Evolutionary conservation across 306 rosid genomes (phyloP), one percentile per base, ranked within the genome.

Genomic region (Castanea mollissima): DNA sequence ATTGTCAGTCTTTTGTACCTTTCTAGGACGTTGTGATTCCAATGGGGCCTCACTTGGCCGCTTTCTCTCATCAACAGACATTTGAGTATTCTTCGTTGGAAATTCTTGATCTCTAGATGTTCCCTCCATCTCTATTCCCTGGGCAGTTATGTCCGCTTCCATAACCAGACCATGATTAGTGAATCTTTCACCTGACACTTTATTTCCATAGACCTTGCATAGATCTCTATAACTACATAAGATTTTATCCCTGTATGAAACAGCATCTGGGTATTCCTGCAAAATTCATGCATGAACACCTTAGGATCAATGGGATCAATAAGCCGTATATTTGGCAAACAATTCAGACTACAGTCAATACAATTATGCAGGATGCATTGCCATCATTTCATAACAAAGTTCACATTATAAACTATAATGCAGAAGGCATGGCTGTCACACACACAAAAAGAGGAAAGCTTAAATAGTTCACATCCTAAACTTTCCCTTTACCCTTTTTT

Each of bases 201-300:
- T 44, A 58, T 74, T 85, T 69, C 85, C 88, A 5, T 79, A 89
- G 60, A 92, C 80, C 82, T 88, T 88, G 87, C 90, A 81, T 71
- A 92, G 76, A 74, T 87, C 87, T 41, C 69, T 57, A 68, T 84
- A 88, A 73, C 74, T 38, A 59, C 77, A 76, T 20, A 90, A 76
- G 76, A 80, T 74, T 44, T 82, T 87, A 79, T 77, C 86, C 79
- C 79, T 88, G 59, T 90, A 92, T 44, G 75, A 81, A 65, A 84
- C 58, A 75, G 87, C 89, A 77, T 85, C 89, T 1, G 91, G 94
- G 69, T 75, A 82, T 65, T 88, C 97, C 97, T 90, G 88, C 88
- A 86, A 84, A 79, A 58, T 78, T 67, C 76, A 84, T 62, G 80
- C 72, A 76, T 59, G 7, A 77, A 49, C 49, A 72, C 35, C 49